A percentile compares a stretch with the other conserved stretches of the same genome.
Conservation (phyloP, 1,139 yeast genomes). For the Kluyveromyces marxianus region DNA sequence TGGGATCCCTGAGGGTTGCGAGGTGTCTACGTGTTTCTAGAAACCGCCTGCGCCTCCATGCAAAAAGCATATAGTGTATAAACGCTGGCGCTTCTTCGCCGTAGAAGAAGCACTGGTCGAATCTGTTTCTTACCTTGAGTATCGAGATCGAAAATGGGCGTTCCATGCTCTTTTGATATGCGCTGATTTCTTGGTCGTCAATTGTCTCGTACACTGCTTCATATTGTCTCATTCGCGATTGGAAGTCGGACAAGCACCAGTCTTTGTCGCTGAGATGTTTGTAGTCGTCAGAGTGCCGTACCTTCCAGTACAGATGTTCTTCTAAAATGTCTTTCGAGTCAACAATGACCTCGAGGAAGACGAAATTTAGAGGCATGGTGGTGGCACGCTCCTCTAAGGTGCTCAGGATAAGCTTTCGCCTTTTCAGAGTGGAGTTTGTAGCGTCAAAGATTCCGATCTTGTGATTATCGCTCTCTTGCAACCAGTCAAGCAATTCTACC, state of each 20-base stretch:
- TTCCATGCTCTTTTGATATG: not conserved
- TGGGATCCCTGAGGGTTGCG: too few species aligned
- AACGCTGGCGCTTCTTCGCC: not conserved
- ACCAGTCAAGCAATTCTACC: constrained; percentile 7
- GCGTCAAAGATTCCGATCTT: constrained; percentile 10
- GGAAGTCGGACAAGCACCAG: constrained; percentile 10
- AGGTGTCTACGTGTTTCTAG: too few species aligned
- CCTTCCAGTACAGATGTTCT: constrained; percentile 8
- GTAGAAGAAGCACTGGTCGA: not conserved
- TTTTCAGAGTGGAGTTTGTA: constrained; percentile 8
- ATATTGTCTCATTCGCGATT: constrained; percentile 7
- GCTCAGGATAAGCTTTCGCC: constrained; percentile 6
- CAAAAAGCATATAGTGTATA: too few species aligned
- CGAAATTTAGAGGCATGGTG: not conserved
- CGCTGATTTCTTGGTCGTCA: not conserved
- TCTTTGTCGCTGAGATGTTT: constrained; percentile 6
- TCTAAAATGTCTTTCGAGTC: constrained; percentile 6
- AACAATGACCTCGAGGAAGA: constrained; percentile 9
- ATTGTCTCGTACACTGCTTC: constrained; percentile 9
- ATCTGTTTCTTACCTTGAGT: constrained; percentile 1
- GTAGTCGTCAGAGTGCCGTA: constrained; percentile 8
- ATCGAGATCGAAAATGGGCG: not conserved
- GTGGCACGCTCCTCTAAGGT: constrained; percentile 1
- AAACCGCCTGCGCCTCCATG: too few species aligned
- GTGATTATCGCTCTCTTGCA: constrained; percentile 2